phyloP scores from a whole-genome alignment of 116 monocot genomes.

The Posidonia oceanica region DNA sequence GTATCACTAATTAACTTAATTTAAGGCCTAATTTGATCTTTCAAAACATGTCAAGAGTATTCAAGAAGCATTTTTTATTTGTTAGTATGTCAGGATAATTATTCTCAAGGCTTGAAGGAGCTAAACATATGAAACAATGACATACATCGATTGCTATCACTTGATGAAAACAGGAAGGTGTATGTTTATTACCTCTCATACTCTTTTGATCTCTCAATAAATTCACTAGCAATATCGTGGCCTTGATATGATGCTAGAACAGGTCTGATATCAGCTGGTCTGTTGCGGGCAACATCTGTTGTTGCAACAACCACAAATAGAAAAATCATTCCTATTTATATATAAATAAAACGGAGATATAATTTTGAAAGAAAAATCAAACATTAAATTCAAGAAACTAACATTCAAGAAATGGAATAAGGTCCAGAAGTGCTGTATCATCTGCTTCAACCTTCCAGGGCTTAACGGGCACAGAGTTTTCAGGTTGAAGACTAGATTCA shows the following conservation, averaged over 20 bases:
- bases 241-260: slow-evolving; percentile 95
- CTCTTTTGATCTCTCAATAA: slow-evolving; percentile 83
- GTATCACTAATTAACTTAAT: too few relatives aligned
- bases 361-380: not conserved
- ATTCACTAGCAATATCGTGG: slow-evolving; percentile 70
- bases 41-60: too few relatives aligned
- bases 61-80: too few relatives aligned
- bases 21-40: too few relatives aligned
- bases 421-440: slow-evolving; percentile 84
- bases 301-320: not conserved
- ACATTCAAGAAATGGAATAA: slow-evolving; percentile 99
- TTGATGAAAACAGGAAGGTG: not conserved
- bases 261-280: slow-evolving; percentile 82
- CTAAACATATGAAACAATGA: too few relatives aligned
- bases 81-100: too few relatives aligned
- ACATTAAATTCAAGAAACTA: slow-evolving; percentile 5
- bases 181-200: slow-evolving; percentile 52
- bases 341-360: not conserved
- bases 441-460: slow-evolving; percentile 82
- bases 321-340: not conserved
- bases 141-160: not conserved
- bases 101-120: too few relatives aligned
- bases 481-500: slow-evolving; percentile 70
- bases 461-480: slow-evolving; percentile 67
- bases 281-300: slow-evolving; percentile 67